Evolutionary conservation across 495 filamentous ascomycete genomes (phyloP).

Genomic region (Hypomontagnella monticulosa): DNA sequence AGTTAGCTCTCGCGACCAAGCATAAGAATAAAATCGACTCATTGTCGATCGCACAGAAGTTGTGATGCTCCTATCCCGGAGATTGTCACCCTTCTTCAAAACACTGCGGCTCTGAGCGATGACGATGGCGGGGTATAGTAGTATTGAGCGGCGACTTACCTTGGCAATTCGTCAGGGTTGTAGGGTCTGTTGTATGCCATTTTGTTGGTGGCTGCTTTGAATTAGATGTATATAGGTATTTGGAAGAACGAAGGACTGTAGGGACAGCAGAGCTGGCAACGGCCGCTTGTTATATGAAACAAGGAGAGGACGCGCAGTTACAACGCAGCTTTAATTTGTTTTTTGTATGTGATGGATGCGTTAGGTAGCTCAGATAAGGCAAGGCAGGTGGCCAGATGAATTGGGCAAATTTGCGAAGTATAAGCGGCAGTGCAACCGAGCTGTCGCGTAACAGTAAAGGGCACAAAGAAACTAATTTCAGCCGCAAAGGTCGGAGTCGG

Average conservation of each 20-base stretch:
- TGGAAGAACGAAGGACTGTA: constrained; percentile 11
- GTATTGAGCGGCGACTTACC: constrained; percentile 66
- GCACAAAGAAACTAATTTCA: constrained; percentile 25
- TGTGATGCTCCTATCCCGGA: constrained; percentile 1
- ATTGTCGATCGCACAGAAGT: constrained; percentile 23
- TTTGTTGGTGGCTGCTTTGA: constrained; percentile 8
- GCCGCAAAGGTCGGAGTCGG: constrained; percentile 32
- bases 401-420: constrained; percentile 27
- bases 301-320: constrained; percentile 28
- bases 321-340: constrained; percentile 17
- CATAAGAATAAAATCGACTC: constrained; percentile 23
- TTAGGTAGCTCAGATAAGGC: background rate
- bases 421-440: constrained; percentile 38
- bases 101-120: constrained; percentile 19
- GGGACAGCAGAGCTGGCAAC: constrained; percentile 8
- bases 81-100: constrained; percentile 1
- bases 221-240: background rate
- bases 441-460: constrained; percentile 18
- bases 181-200: constrained; percentile 96
- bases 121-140: constrained; percentile 37
- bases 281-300: constrained; percentile 25
- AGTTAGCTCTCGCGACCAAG: constrained; percentile 31
- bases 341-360: constrained; percentile 11
- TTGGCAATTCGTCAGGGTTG: constrained; percentile 97
- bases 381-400: constrained; percentile 12